Percentiles rank a stretch among this genome's conserved stretches.
These are phyloP conservation scores for Podospora fimiseda DNA, from an alignment of 495 filamentous ascomycete genomes.

Conservation along the genomic window DNA sequence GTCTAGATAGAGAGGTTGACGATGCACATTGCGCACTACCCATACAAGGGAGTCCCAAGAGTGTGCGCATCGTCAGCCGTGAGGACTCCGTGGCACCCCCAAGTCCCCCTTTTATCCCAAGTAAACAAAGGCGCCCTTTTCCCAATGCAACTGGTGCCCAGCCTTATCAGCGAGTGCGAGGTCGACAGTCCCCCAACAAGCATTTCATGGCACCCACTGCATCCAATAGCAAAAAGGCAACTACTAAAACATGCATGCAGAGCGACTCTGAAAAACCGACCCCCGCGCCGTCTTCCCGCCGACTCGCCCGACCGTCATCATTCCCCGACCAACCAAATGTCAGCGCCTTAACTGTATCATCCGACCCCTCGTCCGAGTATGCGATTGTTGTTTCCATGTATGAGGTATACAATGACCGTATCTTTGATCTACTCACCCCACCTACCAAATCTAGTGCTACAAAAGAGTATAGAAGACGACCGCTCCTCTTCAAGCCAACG, in stretches of 20 bases:
- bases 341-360: conserved; percentile 56
- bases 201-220: conserved; percentile 40
- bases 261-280: conserved; percentile 35
- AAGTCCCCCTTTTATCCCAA: conserved; percentile 12
- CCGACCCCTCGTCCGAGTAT: conserved; percentile 73
- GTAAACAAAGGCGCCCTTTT: not conserved
- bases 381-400: conserved; percentile 94
- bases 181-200: conserved; percentile 20
- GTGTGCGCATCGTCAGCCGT: conserved; percentile 36
- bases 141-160: not conserved
- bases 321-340: conserved; percentile 71
- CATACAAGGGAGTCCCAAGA: conserved; percentile 22
- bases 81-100: conserved; percentile 22
- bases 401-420: conserved; percentile 97
- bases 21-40: not conserved
- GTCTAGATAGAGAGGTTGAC: not conserved
- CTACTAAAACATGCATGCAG: conserved; percentile 38
- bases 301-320: conserved; percentile 53
- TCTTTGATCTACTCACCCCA: conserved; percentile 81
- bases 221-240: conserved; percentile 29
- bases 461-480: conserved; percentile 66
- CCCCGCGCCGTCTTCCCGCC: conserved; percentile 44
- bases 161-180: not conserved
- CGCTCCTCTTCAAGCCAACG: conserved; percentile 81
- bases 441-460: conserved; percentile 39